Conservation (phyloP, 352 stramenopile genomes). For the Globisporangium okanoganense region DNA sequence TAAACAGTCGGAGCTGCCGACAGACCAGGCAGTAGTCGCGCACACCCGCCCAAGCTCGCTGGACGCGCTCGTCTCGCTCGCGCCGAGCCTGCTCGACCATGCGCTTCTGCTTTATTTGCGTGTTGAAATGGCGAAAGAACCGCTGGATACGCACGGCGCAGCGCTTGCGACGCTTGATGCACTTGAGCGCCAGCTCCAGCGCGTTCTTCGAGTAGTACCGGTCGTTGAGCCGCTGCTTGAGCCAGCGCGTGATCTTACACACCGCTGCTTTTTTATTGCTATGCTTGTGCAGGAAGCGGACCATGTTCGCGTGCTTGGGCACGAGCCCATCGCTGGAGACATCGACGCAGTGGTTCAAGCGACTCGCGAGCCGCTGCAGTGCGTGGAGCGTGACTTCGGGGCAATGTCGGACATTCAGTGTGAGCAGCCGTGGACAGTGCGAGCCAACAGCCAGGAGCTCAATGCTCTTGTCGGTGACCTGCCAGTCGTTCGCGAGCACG, state of each 20-base stretch:
- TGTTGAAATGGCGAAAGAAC: slow-evolving; percentile 34
- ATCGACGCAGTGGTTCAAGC: slow-evolving; percentile 31
- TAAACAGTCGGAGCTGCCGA: slow-evolving; percentile 24
- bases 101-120: slow-evolving; percentile 20
- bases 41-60: slow-evolving; percentile 27
- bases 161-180: slow-evolving; percentile 39
- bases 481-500: slow-evolving; percentile 66
- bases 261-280: slow-evolving; percentile 26
- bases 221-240: slow-evolving; percentile 25
- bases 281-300: slow-evolving; percentile 38
- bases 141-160: slow-evolving; percentile 47
- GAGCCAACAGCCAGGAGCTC: slow-evolving; percentile 7
- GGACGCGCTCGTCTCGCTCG: slow-evolving; percentile 22
- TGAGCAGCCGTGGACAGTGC: slow-evolving; percentile 27
- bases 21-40: slow-evolving; percentile 28
- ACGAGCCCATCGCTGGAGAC: slow-evolving; percentile 37
- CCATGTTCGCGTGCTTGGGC: slow-evolving; percentile 44
- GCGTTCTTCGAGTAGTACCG: slow-evolving; percentile 32
- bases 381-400: slow-evolving; percentile 49
- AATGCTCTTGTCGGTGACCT: slow-evolving; percentile 56
- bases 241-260: slow-evolving; percentile 41
- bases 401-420: slow-evolving; percentile 57
- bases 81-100: slow-evolving; percentile 20
- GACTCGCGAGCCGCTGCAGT: slow-evolving; percentile 32
- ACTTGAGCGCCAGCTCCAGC: slow-evolving; percentile 39